A percentile compares a stretch with the other conserved stretches of the same genome.
Conservation (phyloP, 805 yeast species). For the Cyberlindnera misumaiensis region DNA sequence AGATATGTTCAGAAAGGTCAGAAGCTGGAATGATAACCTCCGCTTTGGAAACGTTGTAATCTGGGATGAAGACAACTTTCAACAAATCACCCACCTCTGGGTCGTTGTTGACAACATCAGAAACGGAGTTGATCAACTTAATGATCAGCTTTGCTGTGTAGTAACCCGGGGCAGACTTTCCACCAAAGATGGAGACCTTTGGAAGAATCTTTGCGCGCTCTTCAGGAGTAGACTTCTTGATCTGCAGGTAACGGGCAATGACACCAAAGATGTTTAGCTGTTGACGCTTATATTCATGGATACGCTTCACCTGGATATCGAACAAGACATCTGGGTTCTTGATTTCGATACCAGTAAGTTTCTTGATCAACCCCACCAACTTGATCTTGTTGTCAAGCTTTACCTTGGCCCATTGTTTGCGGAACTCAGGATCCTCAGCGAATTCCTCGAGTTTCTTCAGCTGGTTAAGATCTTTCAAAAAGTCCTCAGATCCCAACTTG, state of each 20-base stretch:
- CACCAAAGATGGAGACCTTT: slow-evolving; percentile 81
- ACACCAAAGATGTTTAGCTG: slow-evolving; percentile 89
- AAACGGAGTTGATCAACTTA: slow-evolving; percentile 76
- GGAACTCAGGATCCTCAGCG: slow-evolving; percentile 64
- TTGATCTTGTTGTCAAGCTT: slow-evolving; percentile 63
- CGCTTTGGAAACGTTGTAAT: slow-evolving; percentile 91
- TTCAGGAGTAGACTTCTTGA: slow-evolving; percentile 59
- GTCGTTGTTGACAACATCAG: slow-evolving; percentile 75
- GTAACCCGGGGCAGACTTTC: slow-evolving; percentile 97
- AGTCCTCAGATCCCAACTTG: slow-evolving; percentile 63
- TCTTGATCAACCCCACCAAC: slow-evolving; percentile 61
- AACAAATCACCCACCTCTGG: slow-evolving; percentile 65
- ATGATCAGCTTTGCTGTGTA: slow-evolving; percentile 91
- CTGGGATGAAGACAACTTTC: slow-evolving; percentile 85
- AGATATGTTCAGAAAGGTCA: slow-evolving; percentile 87
- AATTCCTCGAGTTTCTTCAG: slow-evolving; percentile 62
- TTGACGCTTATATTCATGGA: slow-evolving; percentile 94
- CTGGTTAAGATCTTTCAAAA: slow-evolving; percentile 57
- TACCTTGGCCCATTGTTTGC: slow-evolving; percentile 60
- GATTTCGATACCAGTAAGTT: slow-evolving; percentile 46
- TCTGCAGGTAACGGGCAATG: slow-evolving; percentile 70
- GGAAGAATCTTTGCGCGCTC: slow-evolving; percentile 60
- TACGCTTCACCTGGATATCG: slow-evolving; percentile 90
- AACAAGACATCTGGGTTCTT: slow-evolving; percentile 70
- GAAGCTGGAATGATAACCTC: slow-evolving; percentile 87